phyloP scores from a whole-genome alignment of 2,329 filamentous ascomycete genomes.

The Fusarium hainanense region DNA sequence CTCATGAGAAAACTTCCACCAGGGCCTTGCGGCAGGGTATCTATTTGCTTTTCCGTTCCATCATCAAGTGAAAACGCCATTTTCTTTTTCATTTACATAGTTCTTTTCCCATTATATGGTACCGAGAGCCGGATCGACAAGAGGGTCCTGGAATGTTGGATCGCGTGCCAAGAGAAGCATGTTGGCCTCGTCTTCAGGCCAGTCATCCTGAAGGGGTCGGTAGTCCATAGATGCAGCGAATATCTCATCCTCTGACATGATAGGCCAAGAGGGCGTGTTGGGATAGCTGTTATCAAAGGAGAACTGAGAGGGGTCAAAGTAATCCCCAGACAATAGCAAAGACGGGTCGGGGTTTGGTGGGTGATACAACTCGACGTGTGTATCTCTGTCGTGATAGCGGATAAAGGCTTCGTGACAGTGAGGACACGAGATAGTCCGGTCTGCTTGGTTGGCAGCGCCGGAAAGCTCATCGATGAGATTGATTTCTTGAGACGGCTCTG shows the following conservation, averaged over 20 bases:
- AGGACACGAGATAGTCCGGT: constrained; percentile 58
- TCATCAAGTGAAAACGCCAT: constrained; percentile 12
- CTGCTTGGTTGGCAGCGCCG: constrained; percentile 54
- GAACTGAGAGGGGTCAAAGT: constrained; percentile 34
- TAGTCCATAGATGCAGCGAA: constrained; percentile 52
- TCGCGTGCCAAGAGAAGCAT: constrained; percentile 55
- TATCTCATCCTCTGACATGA: constrained; percentile 47
- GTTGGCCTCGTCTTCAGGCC: constrained; percentile 58
- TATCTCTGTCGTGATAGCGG: constrained; percentile 62
- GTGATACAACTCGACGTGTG: constrained; percentile 56
- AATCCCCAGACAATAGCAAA: constrained; percentile 39
- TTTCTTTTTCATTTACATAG: not conserved
- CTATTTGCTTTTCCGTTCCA: constrained; percentile 35
- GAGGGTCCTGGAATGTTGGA: constrained; percentile 37
- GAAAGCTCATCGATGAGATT: constrained; percentile 58
- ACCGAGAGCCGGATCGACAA: constrained; percentile 51
- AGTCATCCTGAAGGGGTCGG: constrained; percentile 52
- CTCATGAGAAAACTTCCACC: constrained; percentile 1
- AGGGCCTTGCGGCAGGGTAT: constrained; percentile 40
- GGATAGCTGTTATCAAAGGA: constrained; percentile 38
- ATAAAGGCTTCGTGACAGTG: constrained; percentile 61
- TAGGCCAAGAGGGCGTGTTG: constrained; percentile 40
- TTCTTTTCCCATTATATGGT: constrained; percentile 7
- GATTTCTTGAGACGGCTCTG: constrained; percentile 23
- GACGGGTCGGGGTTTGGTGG: constrained; percentile 33